Conservation (phyloP, 345 rosid genomes). For the Salix exigua region DNA sequence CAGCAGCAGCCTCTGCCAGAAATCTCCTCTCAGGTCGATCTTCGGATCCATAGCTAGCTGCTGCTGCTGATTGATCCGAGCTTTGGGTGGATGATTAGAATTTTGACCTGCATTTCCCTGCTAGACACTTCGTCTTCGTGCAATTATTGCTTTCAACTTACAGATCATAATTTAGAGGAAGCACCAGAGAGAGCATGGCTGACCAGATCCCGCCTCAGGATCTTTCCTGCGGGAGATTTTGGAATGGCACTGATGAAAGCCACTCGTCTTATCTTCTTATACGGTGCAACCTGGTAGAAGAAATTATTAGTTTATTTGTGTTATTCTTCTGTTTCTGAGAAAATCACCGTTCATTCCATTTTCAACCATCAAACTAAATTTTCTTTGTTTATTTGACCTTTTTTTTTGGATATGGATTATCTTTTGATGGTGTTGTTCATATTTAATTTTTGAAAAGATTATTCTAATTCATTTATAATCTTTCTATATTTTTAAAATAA, state of each 20-base stretch:
- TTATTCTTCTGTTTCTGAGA: too few species aligned
- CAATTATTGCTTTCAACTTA: background rate
- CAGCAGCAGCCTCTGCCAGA: background rate
- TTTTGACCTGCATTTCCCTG: background rate
- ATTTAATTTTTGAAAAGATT: too few species aligned
- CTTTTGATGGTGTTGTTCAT: too few species aligned
- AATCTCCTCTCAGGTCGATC: background rate
- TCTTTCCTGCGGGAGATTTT: slow-evolving; percentile 74
- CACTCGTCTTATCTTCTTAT: slow-evolving; percentile 76
- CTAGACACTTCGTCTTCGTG: background rate
- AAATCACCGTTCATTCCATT: too few species aligned
- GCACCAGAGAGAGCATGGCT: slow-evolving; percentile 34
- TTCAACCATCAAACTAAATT: too few species aligned
- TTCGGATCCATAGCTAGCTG: background rate
- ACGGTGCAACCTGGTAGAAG: slow-evolving; percentile 70
- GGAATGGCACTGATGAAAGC: slow-evolving; percentile 73
- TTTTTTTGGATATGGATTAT: too few species aligned
- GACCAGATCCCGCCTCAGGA: slow-evolving; percentile 65
- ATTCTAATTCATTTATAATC: too few species aligned
- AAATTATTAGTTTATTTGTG: background rate
- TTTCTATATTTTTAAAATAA: too few species aligned
- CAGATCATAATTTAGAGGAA: slow-evolving; percentile 37
- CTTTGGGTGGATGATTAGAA: background rate
- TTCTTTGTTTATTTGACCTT: too few species aligned
- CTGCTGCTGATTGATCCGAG: background rate